These are phyloP conservation scores for Pseudonitzschia delicatissima DNA, from an alignment of 108 stramenopile species.

Conservation along the genomic window DNA sequence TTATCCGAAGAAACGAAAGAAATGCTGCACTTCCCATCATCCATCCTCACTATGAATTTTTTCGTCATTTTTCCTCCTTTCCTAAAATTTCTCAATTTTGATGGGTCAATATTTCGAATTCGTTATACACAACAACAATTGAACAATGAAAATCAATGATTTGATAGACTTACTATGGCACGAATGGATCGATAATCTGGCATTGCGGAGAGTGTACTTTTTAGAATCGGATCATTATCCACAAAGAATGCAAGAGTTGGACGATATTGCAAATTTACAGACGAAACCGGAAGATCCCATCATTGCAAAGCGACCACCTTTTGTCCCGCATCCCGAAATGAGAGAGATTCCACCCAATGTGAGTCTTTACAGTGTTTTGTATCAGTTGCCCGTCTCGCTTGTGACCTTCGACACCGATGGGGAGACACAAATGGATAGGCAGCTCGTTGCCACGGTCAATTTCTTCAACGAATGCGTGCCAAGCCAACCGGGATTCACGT, in stretches of 20 bases:
- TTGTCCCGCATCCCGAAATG: constrained; percentile 77
- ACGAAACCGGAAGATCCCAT: constrained; percentile 19
- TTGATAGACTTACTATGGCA: constrained; percentile 10
- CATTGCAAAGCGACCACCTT: constrained; percentile 50
- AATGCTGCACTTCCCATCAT: no score
- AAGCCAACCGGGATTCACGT: constrained; percentile 76
- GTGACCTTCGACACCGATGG: constrained; percentile 17
- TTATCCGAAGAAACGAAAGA: no score
- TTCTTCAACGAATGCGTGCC: constrained; percentile 84
- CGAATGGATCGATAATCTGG: constrained; percentile 59
- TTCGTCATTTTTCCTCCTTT: no score
- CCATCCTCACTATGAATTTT: no score
- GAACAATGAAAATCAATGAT: no score
- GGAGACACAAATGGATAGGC: constrained; percentile 50
- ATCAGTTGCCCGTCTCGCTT: neutral
- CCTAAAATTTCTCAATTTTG: no score
- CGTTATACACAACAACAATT: no score
- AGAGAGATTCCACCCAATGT: constrained; percentile 69
- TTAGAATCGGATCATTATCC: constrained; percentile 65
- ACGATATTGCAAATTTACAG: constrained; percentile 33
- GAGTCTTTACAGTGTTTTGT: constrained; percentile 63
- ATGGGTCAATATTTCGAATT: no score
- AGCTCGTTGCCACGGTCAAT: constrained; percentile 59
- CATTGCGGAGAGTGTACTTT: constrained; percentile 68
- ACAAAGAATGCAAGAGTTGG: constrained; percentile 48